phyloP scores from a whole-genome alignment of 306 rosid species.

The Cyamopsis tetragonoloba region DNA sequence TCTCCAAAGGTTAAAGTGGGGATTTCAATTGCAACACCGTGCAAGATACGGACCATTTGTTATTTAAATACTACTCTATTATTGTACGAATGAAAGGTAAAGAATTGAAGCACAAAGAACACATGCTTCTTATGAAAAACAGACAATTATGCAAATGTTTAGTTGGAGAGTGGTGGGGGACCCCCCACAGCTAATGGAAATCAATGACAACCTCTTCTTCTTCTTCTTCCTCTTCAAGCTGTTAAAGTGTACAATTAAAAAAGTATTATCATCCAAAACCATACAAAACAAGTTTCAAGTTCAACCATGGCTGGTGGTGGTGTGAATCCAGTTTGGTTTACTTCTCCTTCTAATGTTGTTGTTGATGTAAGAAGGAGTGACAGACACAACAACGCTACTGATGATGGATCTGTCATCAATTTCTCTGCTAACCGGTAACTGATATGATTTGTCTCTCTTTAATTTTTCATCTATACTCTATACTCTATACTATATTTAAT shows the following conservation, averaged over 20 bases:
- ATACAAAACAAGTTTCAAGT: neutral
- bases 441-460: neutral
- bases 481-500: too few relatives aligned
- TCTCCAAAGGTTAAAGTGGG: neutral
- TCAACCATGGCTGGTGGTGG: constrained; percentile 28
- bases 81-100: too few relatives aligned
- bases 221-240: constrained; percentile 16
- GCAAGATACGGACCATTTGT: neutral
- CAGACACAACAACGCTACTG: neutral
- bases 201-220: constrained; percentile 22
- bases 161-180: neutral
- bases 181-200: neutral
- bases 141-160: neutral
- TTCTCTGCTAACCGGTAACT: constrained; percentile 29
- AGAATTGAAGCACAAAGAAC: constrained; percentile 25
- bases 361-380: neutral
- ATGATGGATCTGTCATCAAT: neutral
- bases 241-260: neutral
- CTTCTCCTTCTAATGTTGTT: neutral
- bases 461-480: neutral
- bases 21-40: neutral
- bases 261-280: neutral
- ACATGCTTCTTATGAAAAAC: constrained; percentile 15
- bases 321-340: neutral
- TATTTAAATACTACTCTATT: neutral